Base-by-base conservation (phyloP, 2,329 filamentous ascomycete genomes). In the Fusarium sp. region DNA sequence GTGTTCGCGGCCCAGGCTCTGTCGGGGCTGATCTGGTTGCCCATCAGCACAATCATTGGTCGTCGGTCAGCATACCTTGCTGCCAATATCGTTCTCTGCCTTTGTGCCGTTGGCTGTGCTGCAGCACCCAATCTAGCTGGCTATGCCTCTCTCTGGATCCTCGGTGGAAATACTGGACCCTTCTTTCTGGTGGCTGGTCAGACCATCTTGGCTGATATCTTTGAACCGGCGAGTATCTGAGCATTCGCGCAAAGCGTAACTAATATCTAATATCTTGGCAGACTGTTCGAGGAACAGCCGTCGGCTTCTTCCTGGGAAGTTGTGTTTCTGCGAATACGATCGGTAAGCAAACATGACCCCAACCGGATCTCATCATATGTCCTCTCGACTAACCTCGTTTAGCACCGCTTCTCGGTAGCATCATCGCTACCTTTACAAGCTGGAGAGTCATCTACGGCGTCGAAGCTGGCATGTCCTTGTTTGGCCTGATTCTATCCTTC, bases 371-470 rank as follows among this genome's bases (percentile, higher is more conserved):
- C 23, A 25, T 7, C 4, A 1, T 3, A 27, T 17, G 15, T 7
- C 11, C 3, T 4, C 7, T 6, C 8, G 3, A 44, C 52, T 63
- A 37, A 66, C 4, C 4, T 15, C 2, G 1, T 8, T 0, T 2
- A 70, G 68, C 68, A 8, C 68, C 68, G 2, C 39, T 70, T 9
- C 21, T 72, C 0, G 70, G 70, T 6, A 71, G 70, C 33, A 46
- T 71, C 13, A 71, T 71, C 13, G 68, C 68, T 0, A 72, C 70
- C 0, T 71, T 57, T 11, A 63, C 70, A 3, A 70, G 67, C 14
- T 71, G 70, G 70, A 43, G 70, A 33, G 66, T 70, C 4, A 72
- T 71, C 5, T 71, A 63, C 6, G 70, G 53, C 1, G 66, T 66
- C 7, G 70, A 71, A n/a, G 67, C 67, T 0, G 68, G 69, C 7